A percentile compares a stretch with the other conserved stretches of the same genome.
Conservation (phyloP, 2,329 filamentous ascomycete genomes). For the Fusarium sp. region DNA sequence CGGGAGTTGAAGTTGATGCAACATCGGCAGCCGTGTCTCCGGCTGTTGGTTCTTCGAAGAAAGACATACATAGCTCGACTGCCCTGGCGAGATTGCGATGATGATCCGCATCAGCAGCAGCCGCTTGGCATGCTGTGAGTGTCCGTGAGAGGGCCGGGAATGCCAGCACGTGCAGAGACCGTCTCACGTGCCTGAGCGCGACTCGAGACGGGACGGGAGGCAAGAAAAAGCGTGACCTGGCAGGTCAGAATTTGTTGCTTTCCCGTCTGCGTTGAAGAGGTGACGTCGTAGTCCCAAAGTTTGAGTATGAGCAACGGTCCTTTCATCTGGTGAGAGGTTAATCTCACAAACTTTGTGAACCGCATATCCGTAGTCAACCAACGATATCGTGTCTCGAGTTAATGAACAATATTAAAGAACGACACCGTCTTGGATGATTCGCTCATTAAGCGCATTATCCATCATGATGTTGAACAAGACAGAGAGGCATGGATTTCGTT, state of each 20-base stretch:
- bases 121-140: background rate
- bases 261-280: background rate
- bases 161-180: slow-evolving; percentile 8
- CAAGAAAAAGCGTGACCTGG: background rate
- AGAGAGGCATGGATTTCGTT: background rate
- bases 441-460: background rate
- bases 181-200: background rate
- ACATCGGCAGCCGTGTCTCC: background rate
- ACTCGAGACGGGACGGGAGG: background rate
- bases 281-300: background rate
- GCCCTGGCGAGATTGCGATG: slow-evolving; percentile 10
- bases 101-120: slow-evolving; percentile 18
- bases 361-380: background rate
- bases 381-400: background rate
- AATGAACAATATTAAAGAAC: background rate
- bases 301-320: background rate
- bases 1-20: background rate
- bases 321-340: background rate
- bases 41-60: background rate
- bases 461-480: background rate
- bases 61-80: background rate
- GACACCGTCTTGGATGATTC: background rate
- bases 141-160: background rate
- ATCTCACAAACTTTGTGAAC: background rate
- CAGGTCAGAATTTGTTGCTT: background rate